Evolutionary conservation across 768 basidiomycete genomes (phyloP).

Genomic region (Tephrocybe sp.): DNA sequence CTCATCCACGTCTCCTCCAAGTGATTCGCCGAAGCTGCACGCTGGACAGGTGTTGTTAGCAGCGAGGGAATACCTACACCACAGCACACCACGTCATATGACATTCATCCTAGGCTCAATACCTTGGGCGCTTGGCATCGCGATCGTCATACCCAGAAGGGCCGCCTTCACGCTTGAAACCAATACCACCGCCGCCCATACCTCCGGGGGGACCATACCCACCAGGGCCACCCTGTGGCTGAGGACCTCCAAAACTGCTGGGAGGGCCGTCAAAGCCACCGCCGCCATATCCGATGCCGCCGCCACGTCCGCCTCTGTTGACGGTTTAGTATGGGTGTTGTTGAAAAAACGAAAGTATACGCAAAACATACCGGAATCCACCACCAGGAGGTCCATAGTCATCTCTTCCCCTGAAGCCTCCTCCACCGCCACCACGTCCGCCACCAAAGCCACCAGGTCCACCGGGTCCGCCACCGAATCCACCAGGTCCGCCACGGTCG

Average conservation of each 20-base stretch:
- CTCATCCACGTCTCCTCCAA: background rate
- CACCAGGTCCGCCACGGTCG: conserved; percentile 36
- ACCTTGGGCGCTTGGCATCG: conserved; percentile 78
- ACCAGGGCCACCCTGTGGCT: conserved; percentile 21
- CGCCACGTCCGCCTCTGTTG: conserved; percentile 59
- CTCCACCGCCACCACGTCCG: conserved; percentile 32
- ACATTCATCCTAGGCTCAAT: conserved; percentile 39
- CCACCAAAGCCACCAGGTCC: conserved; percentile 37
- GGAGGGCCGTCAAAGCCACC: conserved; percentile 50
- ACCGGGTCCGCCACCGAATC: conserved; percentile 43
- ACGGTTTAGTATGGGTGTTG: conserved; percentile 12
- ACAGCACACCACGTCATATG: background rate
- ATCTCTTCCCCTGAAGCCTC: conserved; percentile 33
- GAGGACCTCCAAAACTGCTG: conserved; percentile 44
- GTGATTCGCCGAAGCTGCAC: background rate
- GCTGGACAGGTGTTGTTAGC: conserved; percentile 8
- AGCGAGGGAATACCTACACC: conserved; percentile 16
- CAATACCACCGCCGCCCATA: conserved; percentile 50
- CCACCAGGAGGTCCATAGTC: conserved; percentile 31
- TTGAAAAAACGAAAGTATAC: conserved; percentile 1
- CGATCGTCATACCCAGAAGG: conserved; percentile 81
- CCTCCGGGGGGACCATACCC: conserved; percentile 31
- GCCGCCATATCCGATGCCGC: conserved; percentile 69
- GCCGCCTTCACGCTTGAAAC: conserved; percentile 70
- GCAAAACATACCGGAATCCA: conserved; percentile 46